A percentile compares a stretch with the other conserved stretches of the same genome.
phyloP scores from a whole-genome alignment of 1,284 basidiomycete genomes.

The Ceratobasidium sp. region DNA sequence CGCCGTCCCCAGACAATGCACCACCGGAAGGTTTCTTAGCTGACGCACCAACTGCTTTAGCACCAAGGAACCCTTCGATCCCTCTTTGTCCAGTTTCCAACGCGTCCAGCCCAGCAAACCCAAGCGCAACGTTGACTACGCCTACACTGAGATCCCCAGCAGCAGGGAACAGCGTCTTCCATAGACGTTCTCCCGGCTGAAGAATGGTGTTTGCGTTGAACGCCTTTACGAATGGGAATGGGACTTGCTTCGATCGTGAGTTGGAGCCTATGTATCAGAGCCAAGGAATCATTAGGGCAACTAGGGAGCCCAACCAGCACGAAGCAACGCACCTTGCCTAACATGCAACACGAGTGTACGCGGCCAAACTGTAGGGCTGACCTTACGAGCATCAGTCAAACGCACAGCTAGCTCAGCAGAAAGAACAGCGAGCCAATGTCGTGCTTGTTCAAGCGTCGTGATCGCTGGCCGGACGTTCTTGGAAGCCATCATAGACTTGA shows the following conservation, averaged over 20 bases:
- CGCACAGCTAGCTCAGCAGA: constrained; percentile 90
- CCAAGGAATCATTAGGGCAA: constrained; percentile 42
- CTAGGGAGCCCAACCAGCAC: constrained; percentile 61
- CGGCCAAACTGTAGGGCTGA: constrained; percentile 87
- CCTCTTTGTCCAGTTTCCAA: constrained; percentile 86
- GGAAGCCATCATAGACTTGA: constrained; percentile 94
- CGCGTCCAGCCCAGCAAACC: constrained; percentile 86
- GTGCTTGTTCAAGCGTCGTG: constrained; percentile 77
- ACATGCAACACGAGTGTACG: constrained; percentile 87
- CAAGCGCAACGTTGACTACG: constrained; percentile 80
- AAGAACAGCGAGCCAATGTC: constrained; percentile 92
- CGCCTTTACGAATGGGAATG: constrained; percentile 83
- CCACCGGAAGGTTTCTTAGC: constrained; percentile 35
- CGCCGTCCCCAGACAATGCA: not conserved
- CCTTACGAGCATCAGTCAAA: constrained; percentile 84
- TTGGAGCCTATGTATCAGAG: constrained; percentile 69
- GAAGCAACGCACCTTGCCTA: constrained; percentile 68
- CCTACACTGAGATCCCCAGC: constrained; percentile 63
- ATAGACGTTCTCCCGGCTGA: constrained; percentile 83
- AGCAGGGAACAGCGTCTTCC: constrained; percentile 82
- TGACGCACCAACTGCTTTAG: constrained; percentile 51
- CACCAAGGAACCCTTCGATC: constrained; percentile 86
- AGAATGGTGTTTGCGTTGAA: constrained; percentile 84
- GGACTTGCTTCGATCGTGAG: constrained; percentile 79
- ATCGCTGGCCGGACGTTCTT: constrained; percentile 90